A percentile compares a stretch with the other conserved stretches of the same genome.
Evolutionary conservation across 2,329 filamentous ascomycete species (phyloP).

Genomic region (Teratosphaeria zuluensis): DNA sequence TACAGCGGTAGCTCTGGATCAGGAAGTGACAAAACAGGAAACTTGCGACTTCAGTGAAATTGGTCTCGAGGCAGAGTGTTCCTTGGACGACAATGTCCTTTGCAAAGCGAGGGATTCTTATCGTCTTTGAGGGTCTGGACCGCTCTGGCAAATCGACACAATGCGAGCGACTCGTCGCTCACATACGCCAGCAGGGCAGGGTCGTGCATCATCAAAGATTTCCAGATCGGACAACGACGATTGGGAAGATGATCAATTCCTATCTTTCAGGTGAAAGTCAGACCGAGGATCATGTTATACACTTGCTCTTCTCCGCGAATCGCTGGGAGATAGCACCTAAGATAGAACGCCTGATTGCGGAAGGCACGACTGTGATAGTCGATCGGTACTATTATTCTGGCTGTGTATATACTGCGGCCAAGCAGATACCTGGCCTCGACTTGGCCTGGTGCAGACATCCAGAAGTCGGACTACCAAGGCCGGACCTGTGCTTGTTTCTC

Average conservation of each 20-base stretch:
- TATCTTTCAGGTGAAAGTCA: constrained; percentile 58
- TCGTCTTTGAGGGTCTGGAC: constrained; percentile 83
- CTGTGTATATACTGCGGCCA: constrained; percentile 85
- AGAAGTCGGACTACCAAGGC: constrained; percentile 76
- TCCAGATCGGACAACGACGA: constrained; percentile 71
- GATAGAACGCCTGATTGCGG: constrained; percentile 40
- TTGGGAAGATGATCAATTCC: constrained; percentile 75
- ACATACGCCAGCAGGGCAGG: constrained; percentile 42
- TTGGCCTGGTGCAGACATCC: constrained; percentile 75
- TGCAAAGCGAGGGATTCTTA: constrained; percentile 51
- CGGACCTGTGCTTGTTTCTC: constrained; percentile 80
- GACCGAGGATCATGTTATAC: constrained; percentile 73
- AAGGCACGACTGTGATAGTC: constrained; percentile 67
- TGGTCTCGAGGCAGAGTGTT: not conserved
- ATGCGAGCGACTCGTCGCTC: constrained; percentile 56
- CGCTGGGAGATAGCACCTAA: constrained; percentile 61
- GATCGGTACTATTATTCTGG: constrained; percentile 96
- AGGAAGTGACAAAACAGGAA: not conserved
- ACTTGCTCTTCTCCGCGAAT: constrained; percentile 84
- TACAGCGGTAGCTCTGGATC: not conserved
- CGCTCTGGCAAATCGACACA: constrained; percentile 89
- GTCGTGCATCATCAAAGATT: constrained; percentile 54
- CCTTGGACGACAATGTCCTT: not conserved
- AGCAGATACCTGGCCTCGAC: constrained; percentile 59
- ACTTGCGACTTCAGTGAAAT: not conserved